Percentiles rank a stretch among this genome's conserved stretches.
phyloP scores from a whole-genome alignment of 202 grass and related monocot genomes.

The Setaria italica region DNA sequence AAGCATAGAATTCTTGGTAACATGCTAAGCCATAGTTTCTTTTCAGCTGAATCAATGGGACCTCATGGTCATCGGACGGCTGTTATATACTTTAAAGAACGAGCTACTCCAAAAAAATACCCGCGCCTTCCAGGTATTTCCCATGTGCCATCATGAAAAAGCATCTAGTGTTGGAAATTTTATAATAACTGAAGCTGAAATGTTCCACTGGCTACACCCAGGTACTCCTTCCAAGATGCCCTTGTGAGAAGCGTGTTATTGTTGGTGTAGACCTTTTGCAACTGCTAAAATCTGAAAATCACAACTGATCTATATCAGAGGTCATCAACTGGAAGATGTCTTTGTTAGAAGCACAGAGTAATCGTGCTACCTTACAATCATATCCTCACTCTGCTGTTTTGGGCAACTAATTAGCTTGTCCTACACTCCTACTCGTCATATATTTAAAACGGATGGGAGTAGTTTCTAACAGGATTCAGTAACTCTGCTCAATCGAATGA shows the following conservation, averaged over 20 bases:
- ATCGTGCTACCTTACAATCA: background rate
- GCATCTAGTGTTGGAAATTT: background rate
- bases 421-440: background rate
- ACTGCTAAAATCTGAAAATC: background rate
- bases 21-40: background rate
- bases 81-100: constrained; percentile 72
- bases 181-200: constrained; percentile 5
- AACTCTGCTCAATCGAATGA: background rate
- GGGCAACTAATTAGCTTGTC: background rate
- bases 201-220: constrained; percentile 35
- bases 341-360: background rate
- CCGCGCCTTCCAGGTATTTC: constrained; percentile 72
- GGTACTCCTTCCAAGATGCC: constrained; percentile 82
- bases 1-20: constrained; percentile 2
- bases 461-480: constrained; percentile 2
- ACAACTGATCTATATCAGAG: background rate
- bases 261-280: background rate
- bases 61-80: constrained; percentile 79
- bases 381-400: background rate
- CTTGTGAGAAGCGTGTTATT: constrained; percentile 56
- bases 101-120: constrained; percentile 70
- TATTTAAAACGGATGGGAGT: background rate
- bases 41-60: constrained; percentile 78
- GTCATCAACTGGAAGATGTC: background rate
- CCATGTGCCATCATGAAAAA: constrained; percentile 55